Evolutionary conservation across 768 basidiomycete species (phyloP).

Genomic region (Cantharellus anzutake): DNA sequence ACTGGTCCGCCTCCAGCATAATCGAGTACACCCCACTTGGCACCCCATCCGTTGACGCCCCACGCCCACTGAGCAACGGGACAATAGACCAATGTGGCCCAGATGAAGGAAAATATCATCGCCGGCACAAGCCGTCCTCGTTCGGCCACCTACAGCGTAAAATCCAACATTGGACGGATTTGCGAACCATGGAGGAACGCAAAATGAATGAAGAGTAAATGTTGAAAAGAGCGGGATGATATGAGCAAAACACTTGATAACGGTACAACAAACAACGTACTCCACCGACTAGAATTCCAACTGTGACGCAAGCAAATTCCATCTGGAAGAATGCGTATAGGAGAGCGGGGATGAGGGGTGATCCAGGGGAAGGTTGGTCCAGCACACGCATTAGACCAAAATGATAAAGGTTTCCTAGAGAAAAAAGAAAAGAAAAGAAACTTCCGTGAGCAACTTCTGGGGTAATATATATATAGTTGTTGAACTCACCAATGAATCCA

Average conservation of each 20-base stretch:
- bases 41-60: conserved; percentile 23
- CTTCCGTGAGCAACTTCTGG: neutral
- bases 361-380: conserved; percentile 54
- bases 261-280: too few relatives aligned
- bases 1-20: conserved; percentile 83
- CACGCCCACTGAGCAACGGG: conserved; percentile 11
- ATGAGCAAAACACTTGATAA: neutral
- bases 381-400: conserved; percentile 61
- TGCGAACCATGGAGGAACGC: too few relatives aligned
- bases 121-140: conserved; percentile 68
- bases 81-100: conserved; percentile 77
- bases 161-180: too few relatives aligned
- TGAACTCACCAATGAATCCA: conserved; percentile 39
- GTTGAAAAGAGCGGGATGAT: neutral
- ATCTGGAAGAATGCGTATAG: conserved; percentile 77
- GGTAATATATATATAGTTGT: neutral
- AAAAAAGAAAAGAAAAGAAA: neutral
- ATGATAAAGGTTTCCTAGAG: conserved; percentile 37
- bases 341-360: conserved; percentile 61
- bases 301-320: conserved; percentile 72
- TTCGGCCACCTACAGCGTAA: conserved; percentile 30
- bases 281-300: conserved; percentile 26
- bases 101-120: conserved; percentile 63
- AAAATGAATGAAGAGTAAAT: too few relatives aligned
- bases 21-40: conserved; percentile 48